phyloP scores from a whole-genome alignment of 2,329 filamentous ascomycete species.

The Massarina eburnea region DNA sequence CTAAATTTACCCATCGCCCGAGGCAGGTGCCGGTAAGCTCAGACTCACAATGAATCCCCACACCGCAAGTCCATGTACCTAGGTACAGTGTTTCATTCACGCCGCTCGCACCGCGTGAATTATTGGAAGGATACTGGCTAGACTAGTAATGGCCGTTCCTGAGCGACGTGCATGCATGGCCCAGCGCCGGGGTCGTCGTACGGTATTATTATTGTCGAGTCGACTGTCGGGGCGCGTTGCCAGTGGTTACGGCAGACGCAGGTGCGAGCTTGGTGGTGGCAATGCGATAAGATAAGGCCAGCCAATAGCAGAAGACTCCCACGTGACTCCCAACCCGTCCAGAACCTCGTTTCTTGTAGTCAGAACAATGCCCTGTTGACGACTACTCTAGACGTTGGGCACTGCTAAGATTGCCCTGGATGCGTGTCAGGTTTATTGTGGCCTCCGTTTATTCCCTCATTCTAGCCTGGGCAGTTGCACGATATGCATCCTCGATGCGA shows the following conservation, averaged over 20 bases:
- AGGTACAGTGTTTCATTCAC: too few species aligned
- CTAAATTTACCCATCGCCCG: constrained; percentile 39
- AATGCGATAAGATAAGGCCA: constrained; percentile 29
- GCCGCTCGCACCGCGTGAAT: too few species aligned
- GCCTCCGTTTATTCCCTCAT: constrained; percentile 7
- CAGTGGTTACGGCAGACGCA: constrained; percentile 9
- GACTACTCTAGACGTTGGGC: neutral
- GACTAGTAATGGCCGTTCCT: too few species aligned
- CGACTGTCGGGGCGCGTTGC: constrained; percentile 1
- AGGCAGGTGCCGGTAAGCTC: too few species aligned
- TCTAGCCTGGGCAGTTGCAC: constrained; percentile 3
- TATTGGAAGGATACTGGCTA: too few species aligned
- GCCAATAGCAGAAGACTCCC: constrained; percentile 16
- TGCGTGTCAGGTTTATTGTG: neutral
- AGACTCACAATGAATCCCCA: too few species aligned
- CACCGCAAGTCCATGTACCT: constrained; percentile 10
- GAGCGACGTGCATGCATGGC: too few species aligned
- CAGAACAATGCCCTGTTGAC: constrained; percentile 6
- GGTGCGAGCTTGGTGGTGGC: constrained; percentile 11
- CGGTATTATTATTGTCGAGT: too few species aligned
- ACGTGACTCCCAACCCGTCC: constrained; percentile 12
- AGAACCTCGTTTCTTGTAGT: constrained; percentile 31
- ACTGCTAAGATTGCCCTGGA: neutral
- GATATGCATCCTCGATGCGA: constrained; percentile 1
- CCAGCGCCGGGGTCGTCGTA: too few species aligned